phyloP scores from a whole-genome alignment of 2,329 filamentous ascomycete genomes.

The Stemphylium beticola region DNA sequence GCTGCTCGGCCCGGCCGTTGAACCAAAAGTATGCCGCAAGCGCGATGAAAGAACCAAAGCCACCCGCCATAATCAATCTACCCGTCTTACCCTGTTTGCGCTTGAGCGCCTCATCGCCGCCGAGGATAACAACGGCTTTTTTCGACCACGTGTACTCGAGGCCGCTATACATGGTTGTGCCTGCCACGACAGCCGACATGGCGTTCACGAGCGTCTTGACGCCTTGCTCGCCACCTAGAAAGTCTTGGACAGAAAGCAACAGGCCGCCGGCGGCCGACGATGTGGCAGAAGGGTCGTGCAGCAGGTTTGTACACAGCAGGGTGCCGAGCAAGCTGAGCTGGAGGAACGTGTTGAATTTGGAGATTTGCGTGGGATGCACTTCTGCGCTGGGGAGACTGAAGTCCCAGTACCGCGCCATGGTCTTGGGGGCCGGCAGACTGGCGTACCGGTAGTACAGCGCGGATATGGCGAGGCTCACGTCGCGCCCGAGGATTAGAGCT shows the following conservation, averaged over 20 bases:
- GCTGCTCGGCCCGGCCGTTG: slow-evolving; percentile 18
- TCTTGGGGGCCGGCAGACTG: slow-evolving; percentile 90
- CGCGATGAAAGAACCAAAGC: slow-evolving; percentile 53
- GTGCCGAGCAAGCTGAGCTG: slow-evolving; percentile 86
- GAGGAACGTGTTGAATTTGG: slow-evolving; percentile 89
- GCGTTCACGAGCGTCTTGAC: slow-evolving; percentile 45
- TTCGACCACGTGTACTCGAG: slow-evolving; percentile 90
- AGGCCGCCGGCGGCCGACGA: slow-evolving; percentile 49
- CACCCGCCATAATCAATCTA: slow-evolving; percentile 55
- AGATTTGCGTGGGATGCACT: slow-evolving; percentile 81
- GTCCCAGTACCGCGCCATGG: slow-evolving; percentile 93
- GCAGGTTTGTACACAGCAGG: slow-evolving; percentile 79
- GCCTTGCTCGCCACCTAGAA: slow-evolving; percentile 39
- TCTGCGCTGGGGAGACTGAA: slow-evolving; percentile 89
- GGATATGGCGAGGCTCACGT: slow-evolving; percentile 79
- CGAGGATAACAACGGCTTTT: slow-evolving; percentile 87
- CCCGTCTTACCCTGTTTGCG: slow-evolving; percentile 56
- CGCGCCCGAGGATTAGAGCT: slow-evolving; percentile 86
- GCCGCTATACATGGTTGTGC: slow-evolving; percentile 92
- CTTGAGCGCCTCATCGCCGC: slow-evolving; percentile 55
- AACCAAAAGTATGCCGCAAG: slow-evolving; percentile 46
- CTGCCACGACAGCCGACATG: slow-evolving; percentile 79
- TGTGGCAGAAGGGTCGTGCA: slow-evolving; percentile 64
- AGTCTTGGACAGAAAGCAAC: slow-evolving; percentile 32
- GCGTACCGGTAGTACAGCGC: slow-evolving; percentile 98